Base-by-base conservation (phyloP, 345 rosid genomes). In the Isatis tinctoria region DNA sequence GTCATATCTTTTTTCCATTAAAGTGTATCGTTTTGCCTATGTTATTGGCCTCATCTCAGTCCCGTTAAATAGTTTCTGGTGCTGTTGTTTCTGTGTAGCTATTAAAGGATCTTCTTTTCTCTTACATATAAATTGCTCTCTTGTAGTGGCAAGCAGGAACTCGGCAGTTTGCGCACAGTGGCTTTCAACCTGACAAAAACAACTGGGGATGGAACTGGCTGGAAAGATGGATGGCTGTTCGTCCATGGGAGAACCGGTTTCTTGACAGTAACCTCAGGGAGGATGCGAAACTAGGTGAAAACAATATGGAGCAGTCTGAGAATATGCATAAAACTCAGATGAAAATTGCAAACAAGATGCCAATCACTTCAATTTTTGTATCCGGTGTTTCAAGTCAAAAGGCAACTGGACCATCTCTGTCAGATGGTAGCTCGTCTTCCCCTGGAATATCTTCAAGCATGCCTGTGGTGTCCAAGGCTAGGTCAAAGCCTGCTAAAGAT, bases 141-240 rank as follows among this genome's bases (percentile, higher is more conserved):
- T 41, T 79, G 74, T 86, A 95, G 99, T 95, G 99, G 98, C 99
- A 95, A 65, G 98, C 98, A 66, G 97, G 97, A 41, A 76, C 94
- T 16, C 87, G 94, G 30, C 97, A 84, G 82, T 81, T 81, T 65
- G 82, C 69, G 10, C 86, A 85, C 59, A 67, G 84, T 47, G 90
- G 88, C 18, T 96, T 92, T 80, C 86, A 87, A 79, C 97, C 98
- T 16, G 98, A 96, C 83, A 90, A 89, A 84, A 89, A 84, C 89
- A 90, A 88, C 83, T 96, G 99, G 99, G 99, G 98, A 56, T 92
- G 98, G 98, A 90, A 96, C 80, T 96, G 98, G 99, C 60, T 96
- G 80, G 99, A 96, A 81, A 85, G 99, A 82, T 96, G 99, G 98
- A 90, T 96, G 99, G 99, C 99, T 60, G 99, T 96, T 72, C 98